Percentiles rank a stretch among this genome's conserved stretches.
Conservation (phyloP, 345 rosid species). For the Camelina laxa region DNA sequence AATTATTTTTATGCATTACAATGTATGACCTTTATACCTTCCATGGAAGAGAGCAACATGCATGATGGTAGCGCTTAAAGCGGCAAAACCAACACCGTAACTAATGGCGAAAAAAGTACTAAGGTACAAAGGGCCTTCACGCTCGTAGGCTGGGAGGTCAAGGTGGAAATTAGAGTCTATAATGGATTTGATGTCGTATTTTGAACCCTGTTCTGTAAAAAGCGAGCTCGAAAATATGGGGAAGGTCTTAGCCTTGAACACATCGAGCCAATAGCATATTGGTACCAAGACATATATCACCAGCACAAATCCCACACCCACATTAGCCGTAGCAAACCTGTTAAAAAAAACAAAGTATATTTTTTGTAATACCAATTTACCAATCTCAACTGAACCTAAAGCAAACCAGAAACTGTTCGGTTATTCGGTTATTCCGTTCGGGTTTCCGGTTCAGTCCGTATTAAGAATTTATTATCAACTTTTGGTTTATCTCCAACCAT, state of each 20-base stretch:
- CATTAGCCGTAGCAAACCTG: constrained; percentile 91
- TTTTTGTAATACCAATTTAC: constrained; percentile 1
- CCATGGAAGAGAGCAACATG: constrained; percentile 94
- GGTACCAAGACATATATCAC: constrained; percentile 85
- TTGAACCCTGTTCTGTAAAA: constrained; percentile 70
- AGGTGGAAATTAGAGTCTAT: constrained; percentile 77
- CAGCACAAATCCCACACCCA: constrained; percentile 72
- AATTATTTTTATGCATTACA: no score
- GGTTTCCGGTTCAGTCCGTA: neutral
- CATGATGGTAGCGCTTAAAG: constrained; percentile 79
- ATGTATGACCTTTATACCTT: no score
- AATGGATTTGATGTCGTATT: constrained; percentile 75
- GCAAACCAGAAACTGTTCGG: neutral
- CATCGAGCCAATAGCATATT: constrained; percentile 71
- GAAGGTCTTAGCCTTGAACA: constrained; percentile 80
- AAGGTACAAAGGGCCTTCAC: constrained; percentile 82
- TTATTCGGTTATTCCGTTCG: neutral
- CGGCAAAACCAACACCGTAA: constrained; percentile 92
- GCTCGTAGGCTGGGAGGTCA: constrained; percentile 70
- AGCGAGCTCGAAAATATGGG: constrained; percentile 81
- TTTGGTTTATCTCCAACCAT: neutral
- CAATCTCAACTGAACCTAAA: neutral
- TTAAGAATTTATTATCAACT: neutral
- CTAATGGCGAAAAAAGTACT: constrained; percentile 86
- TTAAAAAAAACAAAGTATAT: neutral